Base-by-base conservation (phyloP, 1,139 yeast species). In the Casaregolazyma lundiana region DNA sequence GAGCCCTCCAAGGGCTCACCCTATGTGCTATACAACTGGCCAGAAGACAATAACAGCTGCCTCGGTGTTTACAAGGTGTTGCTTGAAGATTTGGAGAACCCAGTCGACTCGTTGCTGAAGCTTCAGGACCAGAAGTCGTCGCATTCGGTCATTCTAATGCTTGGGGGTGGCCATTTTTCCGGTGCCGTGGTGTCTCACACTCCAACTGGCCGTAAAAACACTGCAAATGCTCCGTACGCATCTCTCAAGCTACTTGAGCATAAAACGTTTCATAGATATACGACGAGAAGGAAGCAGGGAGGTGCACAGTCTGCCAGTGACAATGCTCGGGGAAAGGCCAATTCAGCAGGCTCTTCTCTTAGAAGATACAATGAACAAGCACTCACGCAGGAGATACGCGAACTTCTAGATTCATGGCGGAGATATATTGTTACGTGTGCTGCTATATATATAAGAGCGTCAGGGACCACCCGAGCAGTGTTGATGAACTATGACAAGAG, bases 111-210 rank as follows among this genome's bases (percentile, higher is more conserved):
- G 2, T 64, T 79, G 36, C 63, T 76, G 60, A 57, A 64, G 38
- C 52, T 60, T 3, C 38, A 40, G 13, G 17, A 15, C 13, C 36
- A 18, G 36, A 21, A 36, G 8, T 34, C 43, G 13, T 60, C 62
- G 35, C 71, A 74, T 46, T 51, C 87, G 87, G 96, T 95, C 1
- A 67, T 92, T 11, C 77, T 92, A 54, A 88, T 94, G 96, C 78
- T 92, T 48, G 97, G 97, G 8, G 97, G 98, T 41, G 99, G 98
- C 36, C 97, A 94, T 67, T 94, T 92, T 70, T 96, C 97, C 0
- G 98, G 95, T 9, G 97, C 96, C 0, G 84, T 92, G 38, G 73
- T 94, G 9, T 80, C 89, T 1, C 97, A 90, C 60, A 71, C 71
- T 38, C 81, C 80, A 18, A 56, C 77, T 2, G 76, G 77, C 55